Percentiles rank a stretch among this genome's conserved stretches.
Conservation (phyloP, 495 filamentous ascomycete species). For the Recurvomyces mirabilis region DNA sequence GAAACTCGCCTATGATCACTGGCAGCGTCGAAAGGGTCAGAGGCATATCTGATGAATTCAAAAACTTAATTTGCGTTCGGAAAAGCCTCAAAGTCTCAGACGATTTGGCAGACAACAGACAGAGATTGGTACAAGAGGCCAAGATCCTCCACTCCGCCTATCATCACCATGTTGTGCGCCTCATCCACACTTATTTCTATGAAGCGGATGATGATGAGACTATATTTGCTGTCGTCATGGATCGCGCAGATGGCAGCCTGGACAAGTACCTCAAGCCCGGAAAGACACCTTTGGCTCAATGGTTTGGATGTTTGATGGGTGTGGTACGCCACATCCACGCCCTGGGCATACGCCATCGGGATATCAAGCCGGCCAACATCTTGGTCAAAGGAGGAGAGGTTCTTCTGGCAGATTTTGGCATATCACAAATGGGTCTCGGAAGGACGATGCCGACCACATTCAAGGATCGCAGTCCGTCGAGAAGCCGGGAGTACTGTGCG, state of each 20-base stretch:
- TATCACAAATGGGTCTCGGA: background rate
- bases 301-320: background rate
- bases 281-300: background rate
- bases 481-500: background rate
- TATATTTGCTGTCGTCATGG: background rate
- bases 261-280: background rate
- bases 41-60: background rate
- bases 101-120: background rate
- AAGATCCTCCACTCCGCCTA: background rate
- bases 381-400: background rate
- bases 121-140: background rate
- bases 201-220: background rate
- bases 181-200: background rate
- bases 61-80: background rate
- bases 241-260: background rate
- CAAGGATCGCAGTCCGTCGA: background rate
- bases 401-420: background rate
- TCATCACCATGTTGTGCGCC: background rate
- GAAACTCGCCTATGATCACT: background rate
- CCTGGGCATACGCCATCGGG: background rate
- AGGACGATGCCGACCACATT: background rate
- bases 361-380: background rate
- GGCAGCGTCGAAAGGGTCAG: background rate
- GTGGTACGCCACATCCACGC: background rate
- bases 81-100: background rate